Base-by-base conservation (phyloP, 805 yeast species). In the Geotrichum ghanense region DNA sequence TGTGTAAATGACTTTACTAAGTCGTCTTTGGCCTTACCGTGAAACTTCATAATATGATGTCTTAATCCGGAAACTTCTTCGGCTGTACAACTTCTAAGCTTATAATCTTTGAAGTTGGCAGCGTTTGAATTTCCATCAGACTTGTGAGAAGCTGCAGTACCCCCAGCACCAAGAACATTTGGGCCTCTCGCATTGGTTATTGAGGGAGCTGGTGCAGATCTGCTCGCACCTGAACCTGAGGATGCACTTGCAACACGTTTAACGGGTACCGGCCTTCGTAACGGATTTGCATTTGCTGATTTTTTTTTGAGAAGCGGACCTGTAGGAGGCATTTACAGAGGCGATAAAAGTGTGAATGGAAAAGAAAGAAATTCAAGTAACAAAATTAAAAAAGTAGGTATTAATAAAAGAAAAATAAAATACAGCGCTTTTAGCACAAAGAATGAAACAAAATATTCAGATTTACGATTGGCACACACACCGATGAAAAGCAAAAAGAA, bases 11-110 rank as follows among this genome's bases (percentile, higher is more conserved):
- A 79, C 27, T 69, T 66, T 35, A 70, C 65, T 9, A 92, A 90
- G 52, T 86, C 86, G 27, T 92, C 81, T 41, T 75, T 72, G 55
- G 76, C 74, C 49, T 78, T 78, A 26, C 83, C 72, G 57, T 83
- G 94, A 58, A 90, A 87, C 63, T 82, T 82, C 65, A 89, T 63
- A 21, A 90, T 74, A 61, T 90, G 96, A 51, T 79, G 82, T 50
- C 94, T 73, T 43, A 81, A 73, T 50, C 82, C 83, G 42, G 76
- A 78, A 25, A 86, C 63, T 45, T 86, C 95, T 41, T 80, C 80
- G 47, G 71, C 67, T 0, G 85, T 71, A 54, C 90, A 83, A 10
- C 92, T 83, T 51, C 79, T 76, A 56, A 90, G 71, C 1, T 80
- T 76, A 55, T 78, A 78, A 53, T 63, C 76, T 59, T 60, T 57